These are phyloP conservation scores for Boletus fagicola DNA, from an alignment of 768 basidiomycete genomes.

Conservation along the genomic window DNA sequence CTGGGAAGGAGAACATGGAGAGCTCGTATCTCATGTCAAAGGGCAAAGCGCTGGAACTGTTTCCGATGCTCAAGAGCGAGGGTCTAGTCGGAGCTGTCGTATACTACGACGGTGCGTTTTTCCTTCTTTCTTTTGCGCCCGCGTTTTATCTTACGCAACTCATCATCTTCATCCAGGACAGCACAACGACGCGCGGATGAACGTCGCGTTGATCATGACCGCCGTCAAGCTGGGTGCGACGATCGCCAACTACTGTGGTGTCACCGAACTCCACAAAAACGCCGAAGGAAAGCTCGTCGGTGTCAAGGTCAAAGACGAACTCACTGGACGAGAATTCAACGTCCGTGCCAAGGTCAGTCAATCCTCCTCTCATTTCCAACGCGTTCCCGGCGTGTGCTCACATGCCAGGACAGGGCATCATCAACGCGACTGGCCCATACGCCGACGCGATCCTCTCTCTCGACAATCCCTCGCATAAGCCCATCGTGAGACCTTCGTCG, in stretches of 20 bases:
- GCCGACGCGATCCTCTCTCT: constrained; percentile 80
- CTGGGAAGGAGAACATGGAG: constrained; percentile 97
- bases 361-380: constrained; percentile 20
- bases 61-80: constrained; percentile 93
- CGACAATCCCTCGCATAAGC: constrained; percentile 71
- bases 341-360: constrained; percentile 66
- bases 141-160: not conserved
- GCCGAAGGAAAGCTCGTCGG: constrained; percentile 61
- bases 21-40: constrained; percentile 93
- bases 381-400: not conserved
- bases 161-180: constrained; percentile 55
- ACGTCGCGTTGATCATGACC: constrained; percentile 90
- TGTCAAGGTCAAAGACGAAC: constrained; percentile 73
- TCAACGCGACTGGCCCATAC: constrained; percentile 98
- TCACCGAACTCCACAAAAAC: constrained; percentile 73
- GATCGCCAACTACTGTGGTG: constrained; percentile 88
- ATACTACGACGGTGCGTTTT: constrained; percentile 84
- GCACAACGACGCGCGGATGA: constrained; percentile 99
- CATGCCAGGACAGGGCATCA: constrained; percentile 57
- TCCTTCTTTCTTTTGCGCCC: no score
- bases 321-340: constrained; percentile 80
- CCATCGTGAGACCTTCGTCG: constrained; percentile 90
- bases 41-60: constrained; percentile 88
- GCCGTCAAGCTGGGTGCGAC: constrained; percentile 90
- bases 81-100: constrained; percentile 93